Evolutionary conservation across 2,329 filamentous ascomycete species (phyloP), one percentile per base, ranked within the genome.

Genomic region (Phialophora verrucosa): DNA sequence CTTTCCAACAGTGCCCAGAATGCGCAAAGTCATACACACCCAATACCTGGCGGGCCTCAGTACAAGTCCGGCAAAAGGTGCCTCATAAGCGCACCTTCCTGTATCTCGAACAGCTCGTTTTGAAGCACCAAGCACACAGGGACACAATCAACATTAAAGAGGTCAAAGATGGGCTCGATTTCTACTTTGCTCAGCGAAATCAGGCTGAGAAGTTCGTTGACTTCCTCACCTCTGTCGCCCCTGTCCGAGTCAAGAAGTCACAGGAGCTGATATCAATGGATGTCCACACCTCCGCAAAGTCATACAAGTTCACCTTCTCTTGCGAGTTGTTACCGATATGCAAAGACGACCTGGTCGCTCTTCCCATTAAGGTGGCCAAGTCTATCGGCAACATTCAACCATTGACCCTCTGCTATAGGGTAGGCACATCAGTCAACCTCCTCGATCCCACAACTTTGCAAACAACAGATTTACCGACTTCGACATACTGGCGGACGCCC

Each of bases 111-210:
- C 94, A 99, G 83, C 85, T 98, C 64, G 96, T 99, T 73, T 84
- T 99, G 73, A 98, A 97, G 83, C 93, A 98, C 78, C 87, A 87
- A 63, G 95, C 94, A 3, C 93, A 97, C 78, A 87, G 88, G 71
- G 93, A 99, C 73, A 95, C 94, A 0, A 93, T 97, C 80, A 99
- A 98, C 78, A 99, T 99, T 81, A 97, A 96, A 77, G 95, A 99
- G 80, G 91, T 92, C 31, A 93, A 93, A 79, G 93, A 97, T 73
- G 95, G 95, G 1, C 89, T 99, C 66, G 95, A 99, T 77, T 99
- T 99, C 78, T 99, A 90, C 84, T 99, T 95, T 76, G 86, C 92
- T 0, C 88, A 91, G 65, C 85, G 92, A 74, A 99, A 97, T 75
- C 91, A 96, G 73, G 94, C 93, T 7, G 92, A 96, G 75, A 93